A percentile compares a stretch with the other conserved stretches of the same genome.
phyloP scores from a whole-genome alignment of 352 stramenopile genomes.

The Poterioochromonas sp. region DNA sequence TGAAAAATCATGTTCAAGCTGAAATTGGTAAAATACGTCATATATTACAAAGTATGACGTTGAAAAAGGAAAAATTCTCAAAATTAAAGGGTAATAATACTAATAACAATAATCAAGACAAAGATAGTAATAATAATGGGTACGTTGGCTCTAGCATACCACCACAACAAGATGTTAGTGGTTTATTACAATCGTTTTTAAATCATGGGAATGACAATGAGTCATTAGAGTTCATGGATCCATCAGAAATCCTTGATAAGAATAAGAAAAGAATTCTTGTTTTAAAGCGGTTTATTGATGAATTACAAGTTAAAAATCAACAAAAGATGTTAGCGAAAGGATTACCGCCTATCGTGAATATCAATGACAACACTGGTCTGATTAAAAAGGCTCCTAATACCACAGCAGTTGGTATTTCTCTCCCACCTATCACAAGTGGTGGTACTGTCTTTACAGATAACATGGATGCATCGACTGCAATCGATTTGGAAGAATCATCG shows the following conservation, averaged over 20 bases:
- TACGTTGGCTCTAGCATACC: background rate
- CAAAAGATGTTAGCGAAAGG: constrained; percentile 37
- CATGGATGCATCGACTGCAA: background rate
- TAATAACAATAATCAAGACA: no score
- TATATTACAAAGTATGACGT: background rate
- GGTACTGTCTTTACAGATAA: background rate
- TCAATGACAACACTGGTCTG: background rate
- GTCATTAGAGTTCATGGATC: background rate
- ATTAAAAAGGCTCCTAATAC: background rate
- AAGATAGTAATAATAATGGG: background rate
- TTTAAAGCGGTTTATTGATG: constrained; percentile 34
- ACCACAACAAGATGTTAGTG: background rate
- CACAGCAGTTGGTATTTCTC: no score
- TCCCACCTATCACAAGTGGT: background rate
- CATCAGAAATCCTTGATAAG: background rate
- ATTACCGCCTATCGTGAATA: constrained; percentile 44
- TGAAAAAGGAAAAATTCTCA: background rate
- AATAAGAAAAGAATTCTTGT: constrained; percentile 35
- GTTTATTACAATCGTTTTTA: background rate
- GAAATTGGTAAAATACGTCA: constrained; percentile 37
- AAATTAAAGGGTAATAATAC: background rate
- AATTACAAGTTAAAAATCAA: constrained; percentile 40
- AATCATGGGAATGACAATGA: background rate
- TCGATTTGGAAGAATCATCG: background rate
- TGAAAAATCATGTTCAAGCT: constrained; percentile 50